Percentiles rank a stretch among this genome's conserved stretches.
Evolutionary conservation across 2,329 filamentous ascomycete species (phyloP).

Genomic region (Periconia digitata): DNA sequence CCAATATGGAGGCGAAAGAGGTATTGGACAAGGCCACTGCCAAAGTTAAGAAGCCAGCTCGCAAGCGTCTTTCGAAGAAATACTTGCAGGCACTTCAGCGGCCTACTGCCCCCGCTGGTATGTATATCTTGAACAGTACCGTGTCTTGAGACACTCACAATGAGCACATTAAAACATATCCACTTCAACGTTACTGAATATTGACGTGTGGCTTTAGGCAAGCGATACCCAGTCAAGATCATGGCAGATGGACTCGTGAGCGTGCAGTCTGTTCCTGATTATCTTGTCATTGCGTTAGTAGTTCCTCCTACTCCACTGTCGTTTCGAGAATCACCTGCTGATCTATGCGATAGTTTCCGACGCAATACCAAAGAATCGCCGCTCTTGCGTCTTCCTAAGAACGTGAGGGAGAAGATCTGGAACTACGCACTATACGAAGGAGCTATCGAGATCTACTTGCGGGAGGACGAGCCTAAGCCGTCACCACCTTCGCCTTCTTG

Average conservation of each 20-base stretch:
- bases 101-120: no score
- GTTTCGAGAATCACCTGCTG: no score
- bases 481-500: background rate
- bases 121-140: no score
- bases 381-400: slow-evolving; percentile 12
- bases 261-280: background rate
- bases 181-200: no score
- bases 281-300: slow-evolving; percentile 3
- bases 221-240: background rate
- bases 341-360: background rate
- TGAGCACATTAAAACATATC: no score
- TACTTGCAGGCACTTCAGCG: background rate
- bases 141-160: no score
- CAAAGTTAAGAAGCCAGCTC: slow-evolving; percentile 5
- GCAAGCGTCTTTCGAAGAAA: slow-evolving; percentile 1
- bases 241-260: background rate
- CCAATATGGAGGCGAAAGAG: background rate
- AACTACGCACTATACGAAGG: slow-evolving; percentile 11
- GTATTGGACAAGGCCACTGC: background rate
- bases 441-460: slow-evolving; percentile 3
- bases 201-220: background rate
- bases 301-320: background rate
- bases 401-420: slow-evolving; percentile 15
- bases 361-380: slow-evolving; percentile 10
- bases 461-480: background rate